Evolutionary conservation across 1,284 basidiomycete genomes (phyloP).

Genomic region (Salmacisia buchloeana): DNA sequence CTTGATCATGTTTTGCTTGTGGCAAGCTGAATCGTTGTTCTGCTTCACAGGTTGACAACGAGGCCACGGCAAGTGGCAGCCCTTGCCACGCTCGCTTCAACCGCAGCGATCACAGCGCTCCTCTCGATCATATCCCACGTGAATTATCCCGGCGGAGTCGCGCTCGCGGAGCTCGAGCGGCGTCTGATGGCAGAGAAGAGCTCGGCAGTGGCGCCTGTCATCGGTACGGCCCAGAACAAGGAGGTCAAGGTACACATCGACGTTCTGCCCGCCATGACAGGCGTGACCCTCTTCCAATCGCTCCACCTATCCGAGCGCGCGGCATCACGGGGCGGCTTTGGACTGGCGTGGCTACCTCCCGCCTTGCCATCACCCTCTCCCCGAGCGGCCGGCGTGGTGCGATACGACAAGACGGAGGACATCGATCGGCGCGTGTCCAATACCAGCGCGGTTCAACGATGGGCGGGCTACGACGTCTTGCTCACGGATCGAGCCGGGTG

Average conservation of each 20-base stretch:
- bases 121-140: constrained; percentile 60
- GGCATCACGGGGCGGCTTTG: not conserved
- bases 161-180: constrained; percentile 63
- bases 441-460: not conserved
- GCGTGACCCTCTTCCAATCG: constrained; percentile 81
- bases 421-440: constrained; percentile 1
- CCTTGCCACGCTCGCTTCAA: constrained; percentile 11
- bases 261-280: constrained; percentile 80
- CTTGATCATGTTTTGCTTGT: not conserved
- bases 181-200: constrained; percentile 10
- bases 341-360: constrained; percentile 6
- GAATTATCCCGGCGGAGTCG: constrained; percentile 88
- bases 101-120: constrained; percentile 22
- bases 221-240: not conserved
- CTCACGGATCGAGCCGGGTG: not conserved
- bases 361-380: not conserved
- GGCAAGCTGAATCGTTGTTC: not conserved
- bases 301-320: constrained; percentile 53
- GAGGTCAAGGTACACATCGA: constrained; percentile 59
- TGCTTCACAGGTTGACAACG: not conserved
- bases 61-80: not conserved
- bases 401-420: constrained; percentile 44
- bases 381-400: constrained; percentile 13
- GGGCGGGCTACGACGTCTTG: not conserved
- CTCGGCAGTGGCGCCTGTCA: not conserved